These are phyloP conservation scores for Termitomyces sp. DNA, from an alignment of 768 basidiomycete species.

Conservation along the genomic window DNA sequence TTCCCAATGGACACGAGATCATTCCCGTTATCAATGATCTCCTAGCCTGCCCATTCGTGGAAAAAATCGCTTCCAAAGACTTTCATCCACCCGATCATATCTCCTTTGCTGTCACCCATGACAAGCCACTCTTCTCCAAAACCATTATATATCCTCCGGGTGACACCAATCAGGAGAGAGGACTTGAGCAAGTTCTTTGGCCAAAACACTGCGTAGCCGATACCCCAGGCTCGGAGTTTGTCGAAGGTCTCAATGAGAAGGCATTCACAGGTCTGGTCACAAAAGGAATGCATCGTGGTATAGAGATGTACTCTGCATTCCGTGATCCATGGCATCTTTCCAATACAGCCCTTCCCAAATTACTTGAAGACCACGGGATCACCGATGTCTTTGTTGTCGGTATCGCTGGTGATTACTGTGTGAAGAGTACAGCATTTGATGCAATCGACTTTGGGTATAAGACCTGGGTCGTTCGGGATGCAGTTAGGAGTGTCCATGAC, in stretches of 20 bases:
- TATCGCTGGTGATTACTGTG: constrained; percentile 80
- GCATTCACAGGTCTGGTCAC: constrained; percentile 39
- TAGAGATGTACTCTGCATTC: constrained; percentile 86
- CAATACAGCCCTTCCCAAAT: constrained; percentile 42
- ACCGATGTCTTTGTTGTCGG: constrained; percentile 62
- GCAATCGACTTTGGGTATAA: constrained; percentile 45
- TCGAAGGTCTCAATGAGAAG: constrained; percentile 42
- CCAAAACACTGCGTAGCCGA: constrained; percentile 75
- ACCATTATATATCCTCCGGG: constrained; percentile 39
- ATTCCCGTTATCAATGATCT: constrained; percentile 55
- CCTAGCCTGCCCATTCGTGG: constrained; percentile 50
- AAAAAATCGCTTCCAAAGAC: constrained; percentile 53
- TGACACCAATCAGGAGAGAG: constrained; percentile 25
- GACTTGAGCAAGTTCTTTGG: constrained; percentile 63
- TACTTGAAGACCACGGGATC: constrained; percentile 39
- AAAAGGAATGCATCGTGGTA: constrained; percentile 53
- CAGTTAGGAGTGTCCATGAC: constrained; percentile 38
- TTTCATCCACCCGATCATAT: constrained; percentile 62
- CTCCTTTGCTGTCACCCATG: constrained; percentile 59
- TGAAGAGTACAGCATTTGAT: constrained; percentile 56
- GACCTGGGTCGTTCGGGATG: constrained; percentile 48
- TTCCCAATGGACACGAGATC: constrained; percentile 56
- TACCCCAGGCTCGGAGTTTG: constrained; percentile 58
- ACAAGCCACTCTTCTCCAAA: constrained; percentile 33
- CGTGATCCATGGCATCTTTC: constrained; percentile 49